Evolutionary conservation across 345 rosid genomes (phyloP), one percentile per base, ranked within the genome.

Genomic region (Ricinus communis): DNA sequence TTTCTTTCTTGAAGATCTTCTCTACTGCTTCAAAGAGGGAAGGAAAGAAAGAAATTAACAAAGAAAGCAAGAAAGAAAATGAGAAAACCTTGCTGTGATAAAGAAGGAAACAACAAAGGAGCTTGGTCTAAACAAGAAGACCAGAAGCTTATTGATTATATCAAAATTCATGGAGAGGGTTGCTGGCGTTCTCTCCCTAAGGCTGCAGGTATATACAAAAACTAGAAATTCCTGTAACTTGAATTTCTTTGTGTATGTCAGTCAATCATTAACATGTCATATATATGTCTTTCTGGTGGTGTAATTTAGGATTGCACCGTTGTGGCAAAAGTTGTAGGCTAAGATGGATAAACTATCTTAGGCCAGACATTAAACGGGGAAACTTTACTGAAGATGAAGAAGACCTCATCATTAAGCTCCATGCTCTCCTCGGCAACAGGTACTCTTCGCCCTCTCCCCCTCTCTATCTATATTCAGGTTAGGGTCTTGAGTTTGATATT

Each of bases 301-400:
- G 4, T 31, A 14, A 40, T 67, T 61, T 65, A 87, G 91, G 91
- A 25, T 68, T 87, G 65, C 86, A 85, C n/a, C 81, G 89, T 24
- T 87, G 91, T 70, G 77, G 91, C 22, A 87, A 87, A 58, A 85
- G 91, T 65, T 87, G 91, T 61, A 74, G 89, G 76, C 59, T 88
- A 50, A 76, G 92, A 74, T 87, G 92, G 90, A 77, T 87, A 76
- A 87, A 85, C 72, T 87, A 87, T 61, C 74, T 87, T 61, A 79
- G 81, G 56, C 91, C 90, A 22, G 80, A 61, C 69, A 86, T 86
- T 68, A 86, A 84, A 74, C 79, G 85, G 36, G 92, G 87, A n/a
- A 76, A 72, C 19, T 77, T 88, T 38, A 70, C 65, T 46, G 71
- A 74, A 43, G 92, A 86, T 70, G 92, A 88, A 74, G 87, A 84